A percentile compares a stretch with the other conserved stretches of the same genome.
Conservation (phyloP, 1,284 basidiomycete genomes). For the Anthracocystis setariae region DNA sequence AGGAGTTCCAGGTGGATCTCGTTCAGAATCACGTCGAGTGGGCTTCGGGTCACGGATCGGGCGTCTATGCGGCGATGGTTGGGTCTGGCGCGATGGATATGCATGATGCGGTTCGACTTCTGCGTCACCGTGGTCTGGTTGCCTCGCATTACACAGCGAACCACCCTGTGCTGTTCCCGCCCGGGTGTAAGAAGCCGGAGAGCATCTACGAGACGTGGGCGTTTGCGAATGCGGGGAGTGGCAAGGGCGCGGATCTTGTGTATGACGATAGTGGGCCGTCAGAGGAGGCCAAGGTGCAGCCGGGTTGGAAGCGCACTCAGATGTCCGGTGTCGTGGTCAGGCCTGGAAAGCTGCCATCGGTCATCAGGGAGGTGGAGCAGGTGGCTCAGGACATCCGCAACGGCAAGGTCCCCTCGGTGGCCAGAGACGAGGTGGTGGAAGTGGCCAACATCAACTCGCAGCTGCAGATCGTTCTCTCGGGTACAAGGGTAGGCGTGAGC, state of each 20-base stretch:
- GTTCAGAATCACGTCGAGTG: slow-evolving; percentile 57
- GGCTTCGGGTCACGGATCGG: slow-evolving; percentile 64
- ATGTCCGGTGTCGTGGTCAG: slow-evolving; percentile 63
- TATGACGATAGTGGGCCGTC: slow-evolving; percentile 20
- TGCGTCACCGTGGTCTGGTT: slow-evolving; percentile 61
- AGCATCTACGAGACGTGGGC: slow-evolving; percentile 67
- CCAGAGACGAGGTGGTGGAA: slow-evolving; percentile 64
- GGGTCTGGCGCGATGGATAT: slow-evolving; percentile 53
- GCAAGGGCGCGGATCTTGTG: slow-evolving; percentile 57
- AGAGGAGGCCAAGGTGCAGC: slow-evolving; percentile 5
- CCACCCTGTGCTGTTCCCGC: slow-evolving; percentile 60
- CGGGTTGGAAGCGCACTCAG: slow-evolving; percentile 61
- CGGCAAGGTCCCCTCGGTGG: slow-evolving; percentile 53
- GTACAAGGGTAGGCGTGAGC: slow-evolving; percentile 61
- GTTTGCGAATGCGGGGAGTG: slow-evolving; percentile 63
- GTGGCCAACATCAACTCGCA: slow-evolving; percentile 64
- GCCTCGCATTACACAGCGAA: slow-evolving; percentile 50
- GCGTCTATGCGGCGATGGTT: slow-evolving; percentile 61
- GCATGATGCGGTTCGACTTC: slow-evolving; percentile 57
- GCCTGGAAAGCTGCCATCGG: slow-evolving; percentile 56
- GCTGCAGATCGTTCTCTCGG: slow-evolving; percentile 63
- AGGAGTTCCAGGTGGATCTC: slow-evolving; percentile 63
- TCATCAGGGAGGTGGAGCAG: slow-evolving; percentile 49
- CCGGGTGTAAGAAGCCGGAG: slow-evolving; percentile 58
- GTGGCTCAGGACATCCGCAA: slow-evolving; percentile 53